These are phyloP conservation scores for Elasticomyces elasticus DNA, from an alignment of 495 filamentous ascomycete species.

Conservation along the genomic window DNA sequence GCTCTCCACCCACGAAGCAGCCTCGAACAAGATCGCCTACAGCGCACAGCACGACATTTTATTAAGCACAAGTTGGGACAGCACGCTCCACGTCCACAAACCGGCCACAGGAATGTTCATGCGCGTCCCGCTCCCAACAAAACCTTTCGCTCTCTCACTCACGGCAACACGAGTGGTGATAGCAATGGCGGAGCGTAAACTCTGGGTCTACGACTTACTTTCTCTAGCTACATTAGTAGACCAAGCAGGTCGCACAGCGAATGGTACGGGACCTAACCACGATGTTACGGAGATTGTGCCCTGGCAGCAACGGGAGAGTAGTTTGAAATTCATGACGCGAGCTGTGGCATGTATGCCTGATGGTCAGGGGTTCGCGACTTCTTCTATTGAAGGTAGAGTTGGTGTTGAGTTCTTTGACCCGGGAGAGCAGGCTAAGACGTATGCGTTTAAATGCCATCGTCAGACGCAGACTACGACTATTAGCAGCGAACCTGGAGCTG, in stretches of 20 bases:
- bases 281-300: conserved; percentile 51
- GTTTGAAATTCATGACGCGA: conserved; percentile 89
- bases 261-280: conserved; percentile 5
- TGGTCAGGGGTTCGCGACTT: conserved; percentile 80
- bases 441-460: conserved; percentile 97
- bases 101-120: conserved; percentile 40
- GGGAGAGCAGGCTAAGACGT: conserved; percentile 73
- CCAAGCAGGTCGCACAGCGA: conserved; percentile 32
- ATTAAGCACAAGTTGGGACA: conserved; percentile 89
- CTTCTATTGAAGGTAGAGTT: conserved; percentile 83
- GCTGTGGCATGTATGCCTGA: conserved; percentile 95
- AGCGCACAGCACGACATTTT: conserved; percentile 62
- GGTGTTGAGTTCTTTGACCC: conserved; percentile 98
- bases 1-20: conserved; percentile 65
- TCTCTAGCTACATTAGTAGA: conserved; percentile 47
- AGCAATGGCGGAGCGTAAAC: conserved; percentile 82
- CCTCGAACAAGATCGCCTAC: conserved; percentile 77
- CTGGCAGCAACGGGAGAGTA: conserved; percentile 83
- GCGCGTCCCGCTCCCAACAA: conserved; percentile 61
- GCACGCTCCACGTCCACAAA: conserved; percentile 73
- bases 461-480: conserved; percentile 37
- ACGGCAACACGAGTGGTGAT: conserved; percentile 78
- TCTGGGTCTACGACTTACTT: conserved; percentile 86
- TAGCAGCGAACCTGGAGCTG: conserved; percentile 6
- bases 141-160: conserved; percentile 77